phyloP scores from a whole-genome alignment of 805 yeast species.

The Limtongozyma cylindracea region DNA sequence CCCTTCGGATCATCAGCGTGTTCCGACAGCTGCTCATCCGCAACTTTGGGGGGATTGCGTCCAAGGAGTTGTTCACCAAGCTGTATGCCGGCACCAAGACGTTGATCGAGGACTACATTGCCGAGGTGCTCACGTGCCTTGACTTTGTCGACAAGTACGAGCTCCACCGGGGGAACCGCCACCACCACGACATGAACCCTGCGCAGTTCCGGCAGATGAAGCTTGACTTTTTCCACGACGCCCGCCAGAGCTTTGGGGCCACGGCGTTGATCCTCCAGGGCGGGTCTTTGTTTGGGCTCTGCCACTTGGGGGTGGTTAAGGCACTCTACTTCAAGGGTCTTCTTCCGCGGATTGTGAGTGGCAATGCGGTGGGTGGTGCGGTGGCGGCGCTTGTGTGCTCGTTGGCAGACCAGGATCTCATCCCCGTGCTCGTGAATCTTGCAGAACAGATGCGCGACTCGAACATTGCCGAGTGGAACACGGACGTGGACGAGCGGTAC shows the following conservation, averaged over 20 bases:
- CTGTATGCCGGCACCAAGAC: constrained; percentile 76
- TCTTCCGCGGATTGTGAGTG: constrained; percentile 69
- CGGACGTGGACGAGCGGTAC: constrained; percentile 28
- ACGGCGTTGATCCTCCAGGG: constrained; percentile 87
- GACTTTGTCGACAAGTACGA: constrained; percentile 19
- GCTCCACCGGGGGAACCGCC: too few species aligned
- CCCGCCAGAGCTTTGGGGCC: constrained; percentile 67
- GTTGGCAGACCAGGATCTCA: constrained; percentile 37
- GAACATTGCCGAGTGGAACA: constrained; percentile 18
- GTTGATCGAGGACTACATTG: constrained; percentile 67
- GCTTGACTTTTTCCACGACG: constrained; percentile 63
- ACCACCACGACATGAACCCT: too few species aligned
- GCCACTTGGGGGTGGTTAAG: constrained; percentile 81
- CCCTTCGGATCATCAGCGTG: constrained; percentile 30
- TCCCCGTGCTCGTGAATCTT: constrained; percentile 14
- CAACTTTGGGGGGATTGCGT: constrained; percentile 80
- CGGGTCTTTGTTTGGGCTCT: constrained; percentile 81
- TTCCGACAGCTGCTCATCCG: constrained; percentile 67
- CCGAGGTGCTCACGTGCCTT: constrained; percentile 49
- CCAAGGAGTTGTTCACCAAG: constrained; percentile 51
- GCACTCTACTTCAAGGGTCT: constrained; percentile 54
- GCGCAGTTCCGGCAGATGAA: constrained; percentile 33
- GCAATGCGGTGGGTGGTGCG: constrained; percentile 85
- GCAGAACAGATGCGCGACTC: constrained; percentile 16
- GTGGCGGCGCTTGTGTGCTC: constrained; percentile 74